Percentiles rank a stretch among this genome's conserved stretches.
Conservation (phyloP, 441 rosid species). For the Dalechampia spathulata region DNA sequence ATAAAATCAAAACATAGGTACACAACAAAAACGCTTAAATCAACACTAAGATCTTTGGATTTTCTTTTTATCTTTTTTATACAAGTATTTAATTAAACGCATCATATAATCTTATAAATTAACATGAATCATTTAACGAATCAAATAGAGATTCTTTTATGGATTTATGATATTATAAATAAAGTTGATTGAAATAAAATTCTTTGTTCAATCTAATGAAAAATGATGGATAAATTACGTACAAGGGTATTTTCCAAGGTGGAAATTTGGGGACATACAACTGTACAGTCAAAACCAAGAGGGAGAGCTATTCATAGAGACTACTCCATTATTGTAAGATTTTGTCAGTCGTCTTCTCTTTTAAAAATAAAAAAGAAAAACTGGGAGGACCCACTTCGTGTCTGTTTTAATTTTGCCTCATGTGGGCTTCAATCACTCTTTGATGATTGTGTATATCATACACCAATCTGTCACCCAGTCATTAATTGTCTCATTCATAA, state of each 20-base stretch:
- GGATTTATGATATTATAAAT: too few species aligned
- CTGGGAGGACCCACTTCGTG: constrained; percentile 44
- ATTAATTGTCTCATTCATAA: constrained; percentile 25
- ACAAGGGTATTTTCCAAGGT: not conserved
- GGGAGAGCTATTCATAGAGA: constrained; percentile 18
- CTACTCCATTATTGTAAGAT: constrained; percentile 36
- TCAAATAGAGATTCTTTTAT: too few species aligned
- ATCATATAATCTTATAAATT: too few species aligned
- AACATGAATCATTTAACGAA: too few species aligned
- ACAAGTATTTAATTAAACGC: too few species aligned
- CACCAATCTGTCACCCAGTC: constrained; percentile 31
- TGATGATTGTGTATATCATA: constrained; percentile 38
- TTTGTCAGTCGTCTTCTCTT: constrained; percentile 4
- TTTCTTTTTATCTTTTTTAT: too few species aligned
- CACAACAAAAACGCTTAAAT: not conserved
- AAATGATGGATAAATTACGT: too few species aligned
- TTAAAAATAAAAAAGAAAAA: too few species aligned
- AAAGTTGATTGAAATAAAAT: too few species aligned
- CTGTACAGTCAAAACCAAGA: constrained; percentile 40
- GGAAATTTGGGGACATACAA: constrained; percentile 10
- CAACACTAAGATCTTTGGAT: not conserved
- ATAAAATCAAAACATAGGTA: not conserved
- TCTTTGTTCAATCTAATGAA: too few species aligned
- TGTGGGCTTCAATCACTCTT: constrained; percentile 52
- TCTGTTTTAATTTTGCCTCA: constrained; percentile 29